Conservation (phyloP, 2,329 filamentous ascomycete genomes). For the Didymella pomorum region DNA sequence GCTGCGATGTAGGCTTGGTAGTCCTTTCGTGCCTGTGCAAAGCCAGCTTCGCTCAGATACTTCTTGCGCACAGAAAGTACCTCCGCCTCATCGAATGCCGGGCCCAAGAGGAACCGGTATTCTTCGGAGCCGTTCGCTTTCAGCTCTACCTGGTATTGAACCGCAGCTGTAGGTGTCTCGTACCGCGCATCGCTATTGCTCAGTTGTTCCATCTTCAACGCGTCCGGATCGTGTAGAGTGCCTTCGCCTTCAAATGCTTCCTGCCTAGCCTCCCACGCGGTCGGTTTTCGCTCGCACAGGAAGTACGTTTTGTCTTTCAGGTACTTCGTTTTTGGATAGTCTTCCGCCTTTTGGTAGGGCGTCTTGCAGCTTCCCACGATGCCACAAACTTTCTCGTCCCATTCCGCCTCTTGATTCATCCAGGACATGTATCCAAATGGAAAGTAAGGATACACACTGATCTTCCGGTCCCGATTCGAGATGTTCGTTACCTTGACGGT, state of each 20-base stretch:
- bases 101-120: slow-evolving; percentile 65
- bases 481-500: slow-evolving; percentile 62
- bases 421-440: slow-evolving; percentile 68
- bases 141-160: slow-evolving; percentile 60
- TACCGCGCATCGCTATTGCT: slow-evolving; percentile 61
- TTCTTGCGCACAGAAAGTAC: slow-evolving; percentile 56
- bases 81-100: slow-evolving; percentile 62
- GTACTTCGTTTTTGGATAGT: slow-evolving; percentile 66
- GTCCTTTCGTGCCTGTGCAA: slow-evolving; percentile 55
- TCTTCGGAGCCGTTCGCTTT: slow-evolving; percentile 53
- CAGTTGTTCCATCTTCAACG: slow-evolving; percentile 52
- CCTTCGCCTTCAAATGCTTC: slow-evolving; percentile 65
- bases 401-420: slow-evolving; percentile 68
- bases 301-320: slow-evolving; percentile 67
- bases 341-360: slow-evolving; percentile 65
- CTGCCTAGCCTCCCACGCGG: slow-evolving; percentile 63
- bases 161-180: slow-evolving; percentile 63
- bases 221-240: slow-evolving; percentile 61
- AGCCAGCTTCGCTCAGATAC: slow-evolving; percentile 61
- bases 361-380: slow-evolving; percentile 63
- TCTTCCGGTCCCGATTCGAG: slow-evolving; percentile 54
- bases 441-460: slow-evolving; percentile 66
- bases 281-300: slow-evolving; percentile 61
- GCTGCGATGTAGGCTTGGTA: slow-evolving; percentile 62
- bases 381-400: slow-evolving; percentile 58